Evolutionary conservation across 2,329 filamentous ascomycete species (phyloP).

Genomic region (Myriosclerotinia scirpicola): DNA sequence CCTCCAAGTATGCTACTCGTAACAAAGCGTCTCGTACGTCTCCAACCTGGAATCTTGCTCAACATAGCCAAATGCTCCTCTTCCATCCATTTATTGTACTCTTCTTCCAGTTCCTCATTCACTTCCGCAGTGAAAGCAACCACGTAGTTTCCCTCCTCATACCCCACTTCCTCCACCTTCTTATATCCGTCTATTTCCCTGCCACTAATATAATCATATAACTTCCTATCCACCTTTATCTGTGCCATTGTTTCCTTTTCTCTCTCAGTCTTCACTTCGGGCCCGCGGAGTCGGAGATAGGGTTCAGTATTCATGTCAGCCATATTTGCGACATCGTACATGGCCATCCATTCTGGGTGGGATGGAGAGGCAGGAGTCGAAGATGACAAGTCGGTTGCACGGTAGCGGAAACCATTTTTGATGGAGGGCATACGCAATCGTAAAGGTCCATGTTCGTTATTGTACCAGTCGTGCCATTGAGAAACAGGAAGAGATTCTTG

Average conservation of each 20-base stretch:
- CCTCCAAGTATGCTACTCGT: conserved; percentile 61
- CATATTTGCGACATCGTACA: conserved; percentile 81
- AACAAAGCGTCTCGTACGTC: conserved; percentile 68
- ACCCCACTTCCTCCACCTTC: conserved; percentile 59
- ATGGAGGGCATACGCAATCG: conserved; percentile 75
- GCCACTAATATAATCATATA: conserved; percentile 66
- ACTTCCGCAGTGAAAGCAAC: conserved; percentile 59
- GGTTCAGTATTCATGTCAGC: conserved; percentile 65
- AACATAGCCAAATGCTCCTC: conserved; percentile 74
- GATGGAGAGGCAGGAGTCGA: conserved; percentile 37
- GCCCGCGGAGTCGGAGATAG: conserved; percentile 66
- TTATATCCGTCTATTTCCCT: conserved; percentile 57
- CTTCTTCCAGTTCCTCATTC: conserved; percentile 53
- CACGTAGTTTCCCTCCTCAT: conserved; percentile 59
- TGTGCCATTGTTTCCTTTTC: conserved; percentile 63
- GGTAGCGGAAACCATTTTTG: conserved; percentile 76
- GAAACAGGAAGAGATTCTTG: conserved; percentile 57
- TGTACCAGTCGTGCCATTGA: conserved; percentile 91
- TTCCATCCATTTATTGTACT: conserved; percentile 67
- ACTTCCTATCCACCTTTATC: conserved; percentile 66
- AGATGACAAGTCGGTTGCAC: conserved; percentile 56
- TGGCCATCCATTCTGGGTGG: conserved; percentile 70
- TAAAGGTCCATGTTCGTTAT: conserved; percentile 85
- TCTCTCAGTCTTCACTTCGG: conserved; percentile 54
- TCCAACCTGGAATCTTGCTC: conserved; percentile 74